A percentile compares a stretch with the other conserved stretches of the same genome.
Evolutionary conservation across 78 protist genomes (phyloP).

Genomic region (Tieghemostelium lacteum): DNA sequence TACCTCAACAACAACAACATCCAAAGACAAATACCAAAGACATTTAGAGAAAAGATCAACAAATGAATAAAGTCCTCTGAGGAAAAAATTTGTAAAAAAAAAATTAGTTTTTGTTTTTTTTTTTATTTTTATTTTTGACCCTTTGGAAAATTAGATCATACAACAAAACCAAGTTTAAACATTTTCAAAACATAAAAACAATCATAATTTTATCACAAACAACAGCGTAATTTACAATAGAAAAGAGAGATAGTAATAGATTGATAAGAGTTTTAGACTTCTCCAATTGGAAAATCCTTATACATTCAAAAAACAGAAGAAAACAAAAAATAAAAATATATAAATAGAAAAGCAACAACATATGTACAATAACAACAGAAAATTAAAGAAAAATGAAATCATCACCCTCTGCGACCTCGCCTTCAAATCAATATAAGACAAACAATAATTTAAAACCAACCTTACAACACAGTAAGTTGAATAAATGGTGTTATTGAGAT

Average conservation of each 20-base stretch:
- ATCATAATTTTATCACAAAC: too few relatives aligned
- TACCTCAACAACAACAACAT: neutral
- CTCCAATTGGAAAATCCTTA: neutral
- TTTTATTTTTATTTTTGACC: neutral
- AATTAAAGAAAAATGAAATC: slow-evolving; percentile 68
- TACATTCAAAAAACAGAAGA: neutral
- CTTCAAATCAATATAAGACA: slow-evolving; percentile 26
- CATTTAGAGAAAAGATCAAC: slow-evolving; percentile 11
- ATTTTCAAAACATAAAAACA: too few relatives aligned
- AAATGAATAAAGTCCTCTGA: too few relatives aligned
- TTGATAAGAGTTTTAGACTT: too few relatives aligned
- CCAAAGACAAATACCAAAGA: slow-evolving; percentile 4
- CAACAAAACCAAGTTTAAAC: too few relatives aligned
- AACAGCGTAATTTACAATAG: too few relatives aligned
- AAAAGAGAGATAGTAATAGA: too few relatives aligned
- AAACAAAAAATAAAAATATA: too few relatives aligned
- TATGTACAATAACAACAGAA: too few relatives aligned
- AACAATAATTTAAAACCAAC: neutral
- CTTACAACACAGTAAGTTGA: slow-evolving; percentile 4
- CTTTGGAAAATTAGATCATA: too few relatives aligned
- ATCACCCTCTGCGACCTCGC: slow-evolving; percentile 61
- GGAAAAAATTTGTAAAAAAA: neutral
- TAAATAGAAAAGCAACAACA: too few relatives aligned
- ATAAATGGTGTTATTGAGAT: neutral
- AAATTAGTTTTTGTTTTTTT: neutral